Base-by-base conservation (phyloP, 2,329 filamentous ascomycete genomes). In the Pochonia chlamydosporia region DNA sequence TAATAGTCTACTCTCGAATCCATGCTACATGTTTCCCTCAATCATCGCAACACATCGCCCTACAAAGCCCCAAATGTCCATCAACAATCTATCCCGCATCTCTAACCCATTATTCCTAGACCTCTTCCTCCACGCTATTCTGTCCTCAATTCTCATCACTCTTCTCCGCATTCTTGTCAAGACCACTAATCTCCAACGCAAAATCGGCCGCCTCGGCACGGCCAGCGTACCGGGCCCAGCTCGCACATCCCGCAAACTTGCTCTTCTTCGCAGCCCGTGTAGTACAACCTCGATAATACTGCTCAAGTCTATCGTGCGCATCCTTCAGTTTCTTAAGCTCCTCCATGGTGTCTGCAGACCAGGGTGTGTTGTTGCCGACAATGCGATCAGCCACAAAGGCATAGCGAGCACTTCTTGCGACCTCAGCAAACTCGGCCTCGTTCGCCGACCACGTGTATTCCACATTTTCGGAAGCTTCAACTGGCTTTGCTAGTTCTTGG, bases 361-460 rank as follows among this genome's bases (percentile, higher is more conserved):
- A 23, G 9, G 10, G 18, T 16, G 14, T 30, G 1, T 25, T 33
- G 14, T 36, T 16, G 30, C 45, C 39, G 16, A 55, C 33, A 18
- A 56, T 35, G n/a, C 51, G 49, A 31, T 61, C 53, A 0, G 59
- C 54, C 5, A 20, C 56, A 3, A 50, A 30, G 3, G 59, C 59
- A 35, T 54, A 61, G 4, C 43, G 50, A 4, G 59, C 58, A 14
- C 43, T 47, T 1, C 44, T 30, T 0, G 55, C 48, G 5, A 56
- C 48, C 18, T 49, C 52, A 2, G 58, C 58, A 48, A 56, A 61
- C 13, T 40, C 44, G 2, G 59, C 58, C 8, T 45, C 21, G 4
- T 55, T 56, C 14, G 59, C 57, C 1, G 56, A 56, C 57, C 52
- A 61, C 20, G 59, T 54, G 39, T 58, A 61, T 11, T 52, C 47